Evolutionary conservation across 176 grass and related monocot genomes (phyloP), one percentile per base, ranked within the genome.

Genomic region (Oryza nivara): DNA sequence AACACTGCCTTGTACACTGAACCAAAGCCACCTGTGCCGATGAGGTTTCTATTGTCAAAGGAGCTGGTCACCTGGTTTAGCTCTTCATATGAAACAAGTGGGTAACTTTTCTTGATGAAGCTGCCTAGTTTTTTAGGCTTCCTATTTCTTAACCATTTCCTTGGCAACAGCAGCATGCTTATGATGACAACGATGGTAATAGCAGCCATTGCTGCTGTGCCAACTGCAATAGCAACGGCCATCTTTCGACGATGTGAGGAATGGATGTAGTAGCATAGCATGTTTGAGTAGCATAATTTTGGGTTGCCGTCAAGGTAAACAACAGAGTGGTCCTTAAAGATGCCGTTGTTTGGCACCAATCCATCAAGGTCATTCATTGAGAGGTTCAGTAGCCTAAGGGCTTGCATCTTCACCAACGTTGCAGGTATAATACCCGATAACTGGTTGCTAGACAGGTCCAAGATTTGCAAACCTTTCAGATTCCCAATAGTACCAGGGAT

Each of bases 361-460:
- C 89, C 89, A 22, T 78, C 47, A 34, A 91, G 69, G 74, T 91
- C 54, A 52, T 91, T 91, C 13, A 47, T 17, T 4, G 89, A 91
- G 28, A 91, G 84, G 65, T 91, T 91, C 75, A 91, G 68, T 36
- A 65, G 74, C 14, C 87, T 74, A 38, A 91, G 36, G 43, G 77
- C 70, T 22, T 75, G 69, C 43, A 91, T 74, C 25, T 71, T 11
- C 65, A 49, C 80, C 5, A 91, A 23, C 17, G 22, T 83, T 16
- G 74, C 45, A 4, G 89, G 89, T n/a, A 91, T 91, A 6, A 34
- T 7, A 67, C 89, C 85, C 1, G 85, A 65, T 26, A 91, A 76
- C n/a, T 76, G 35, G 40, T 91, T 91, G 14, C 16, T 34, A 16
- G 89, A 91, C 22, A 91, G 73, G 74, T 91, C 89, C 12, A 91